These are phyloP conservation scores for Ceriops decandra DNA, from an alignment of 345 rosid genomes.

Conservation along the genomic window DNA sequence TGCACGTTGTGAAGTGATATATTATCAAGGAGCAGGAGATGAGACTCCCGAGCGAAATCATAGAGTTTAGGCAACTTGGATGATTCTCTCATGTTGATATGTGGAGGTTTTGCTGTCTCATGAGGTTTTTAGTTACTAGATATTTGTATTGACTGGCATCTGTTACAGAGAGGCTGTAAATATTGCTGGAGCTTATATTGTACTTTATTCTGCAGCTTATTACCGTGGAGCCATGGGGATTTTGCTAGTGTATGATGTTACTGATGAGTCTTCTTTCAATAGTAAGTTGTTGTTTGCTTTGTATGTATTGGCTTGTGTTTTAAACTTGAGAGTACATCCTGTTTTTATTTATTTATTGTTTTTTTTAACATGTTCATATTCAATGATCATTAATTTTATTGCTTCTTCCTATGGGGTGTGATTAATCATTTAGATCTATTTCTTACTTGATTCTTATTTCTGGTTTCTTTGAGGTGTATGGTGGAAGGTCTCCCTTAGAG, in stretches of 20 bases:
- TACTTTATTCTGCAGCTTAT: slow-evolving; percentile 19
- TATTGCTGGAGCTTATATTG: background rate
- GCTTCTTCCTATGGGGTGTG: background rate
- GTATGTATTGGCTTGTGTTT: too few relatives aligned
- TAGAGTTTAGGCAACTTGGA: too few relatives aligned
- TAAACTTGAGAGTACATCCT: too few relatives aligned
- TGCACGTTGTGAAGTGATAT: too few relatives aligned
- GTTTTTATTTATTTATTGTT: too few relatives aligned
- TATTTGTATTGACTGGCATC: background rate
- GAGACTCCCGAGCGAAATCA: too few relatives aligned
- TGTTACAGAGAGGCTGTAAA: background rate
- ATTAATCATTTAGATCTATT: too few relatives aligned
- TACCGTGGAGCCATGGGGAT: slow-evolving; percentile 35
- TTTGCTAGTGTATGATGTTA: slow-evolving; percentile 21
- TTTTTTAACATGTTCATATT: too few relatives aligned
- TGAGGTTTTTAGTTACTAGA: background rate
- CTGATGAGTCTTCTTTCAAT: slow-evolving; percentile 18
- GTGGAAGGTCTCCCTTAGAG: background rate
- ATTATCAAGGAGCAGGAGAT: too few relatives aligned
- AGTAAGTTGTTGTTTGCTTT: slow-evolving; percentile 11
- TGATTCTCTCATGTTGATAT: too few relatives aligned
- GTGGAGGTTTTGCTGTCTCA: too few relatives aligned
- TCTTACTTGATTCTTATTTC: background rate
- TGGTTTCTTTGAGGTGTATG: background rate
- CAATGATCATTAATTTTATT: too few relatives aligned